phyloP scores from a whole-genome alignment of 2,329 filamentous ascomycete species.

The Pseudogymnoascus pannorum region DNA sequence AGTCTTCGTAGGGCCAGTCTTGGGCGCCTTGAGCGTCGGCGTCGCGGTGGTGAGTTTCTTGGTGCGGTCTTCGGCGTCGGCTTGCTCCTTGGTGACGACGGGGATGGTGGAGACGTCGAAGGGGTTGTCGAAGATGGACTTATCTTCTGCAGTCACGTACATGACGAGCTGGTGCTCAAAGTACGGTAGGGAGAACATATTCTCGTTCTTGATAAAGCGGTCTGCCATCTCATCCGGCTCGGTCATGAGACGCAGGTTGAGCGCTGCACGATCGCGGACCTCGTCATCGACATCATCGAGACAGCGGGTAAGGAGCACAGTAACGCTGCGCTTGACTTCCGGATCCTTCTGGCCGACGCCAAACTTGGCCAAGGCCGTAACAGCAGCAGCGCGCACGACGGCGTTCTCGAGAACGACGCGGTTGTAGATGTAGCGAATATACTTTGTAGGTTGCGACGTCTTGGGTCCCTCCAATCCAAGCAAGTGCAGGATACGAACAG shows the following conservation, averaged over 20 bases:
- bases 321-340: constrained; percentile 93
- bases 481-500: constrained; percentile 88
- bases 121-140: constrained; percentile 71
- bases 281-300: constrained; percentile 97
- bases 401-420: constrained; percentile 95
- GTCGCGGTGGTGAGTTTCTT: constrained; percentile 94
- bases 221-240: constrained; percentile 74
- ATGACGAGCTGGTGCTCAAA: constrained; percentile 97
- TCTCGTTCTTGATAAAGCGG: constrained; percentile 92
- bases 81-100: constrained; percentile 90
- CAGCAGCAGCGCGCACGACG: constrained; percentile 87
- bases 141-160: constrained; percentile 91
- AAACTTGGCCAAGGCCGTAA: constrained; percentile 93
- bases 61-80: constrained; percentile 88
- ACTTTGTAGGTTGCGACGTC: constrained; percentile 93
- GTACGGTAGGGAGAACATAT: constrained; percentile 87
- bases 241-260: constrained; percentile 87
- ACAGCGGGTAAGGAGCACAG: constrained; percentile 85
- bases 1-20: constrained; percentile 67
- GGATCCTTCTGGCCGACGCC: constrained; percentile 93
- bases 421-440: constrained; percentile 99
- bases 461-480: constrained; percentile 92
- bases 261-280: constrained; percentile 86
- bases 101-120: constrained; percentile 91
- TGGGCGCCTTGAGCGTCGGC: constrained; percentile 88